phyloP scores from a whole-genome alignment of 2,329 filamentous ascomycete species.

The Fusarium pseudocircinatum region DNA sequence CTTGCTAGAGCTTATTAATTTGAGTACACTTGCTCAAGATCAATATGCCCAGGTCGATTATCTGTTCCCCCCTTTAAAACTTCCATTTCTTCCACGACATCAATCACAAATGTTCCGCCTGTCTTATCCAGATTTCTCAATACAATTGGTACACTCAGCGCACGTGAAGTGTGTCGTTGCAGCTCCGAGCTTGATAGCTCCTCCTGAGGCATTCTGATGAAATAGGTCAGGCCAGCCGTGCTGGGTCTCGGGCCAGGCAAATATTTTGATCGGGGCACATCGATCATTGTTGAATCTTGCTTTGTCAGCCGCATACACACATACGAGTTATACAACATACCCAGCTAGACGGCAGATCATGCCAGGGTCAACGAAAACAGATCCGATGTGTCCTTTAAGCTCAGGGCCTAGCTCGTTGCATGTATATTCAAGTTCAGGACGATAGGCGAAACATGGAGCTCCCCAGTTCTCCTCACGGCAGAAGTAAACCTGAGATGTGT shows the following conservation, averaged over 20 bases:
- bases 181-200: constrained; percentile 22
- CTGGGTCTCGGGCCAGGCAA: constrained; percentile 42
- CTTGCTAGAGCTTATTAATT: not conserved
- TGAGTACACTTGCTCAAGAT: not conserved
- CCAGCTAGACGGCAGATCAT: constrained; percentile 39
- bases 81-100: not conserved
- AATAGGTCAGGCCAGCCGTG: constrained; percentile 35
- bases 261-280: constrained; percentile 32
- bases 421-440: constrained; percentile 38
- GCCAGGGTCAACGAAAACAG: constrained; percentile 39
- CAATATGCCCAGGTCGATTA: not conserved
- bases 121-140: constrained; percentile 3
- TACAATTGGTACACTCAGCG: constrained; percentile 38
- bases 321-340: constrained; percentile 10
- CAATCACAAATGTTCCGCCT: not conserved
- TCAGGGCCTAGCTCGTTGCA: constrained; percentile 34
- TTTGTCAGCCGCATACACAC: constrained; percentile 1
- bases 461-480: constrained; percentile 42
- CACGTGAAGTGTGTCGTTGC: constrained; percentile 43
- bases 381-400: constrained; percentile 37
- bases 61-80: not conserved
- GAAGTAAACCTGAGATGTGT: constrained; percentile 36
- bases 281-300: constrained; percentile 8
- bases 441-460: constrained; percentile 37
- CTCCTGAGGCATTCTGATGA: constrained; percentile 18